Percentiles rank a stretch among this genome's conserved stretches.
Evolutionary conservation across 345 rosid species (phyloP).

Genomic region (Brassica napus): Da-Ae NC_063436.1:8670001-8670500

Average conservation of each 20-base stretch:
- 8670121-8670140: background rate
- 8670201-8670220: too few species aligned
- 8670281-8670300: too few species aligned
- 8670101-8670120: background rate
- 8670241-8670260: too few species aligned
- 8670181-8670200: background rate
- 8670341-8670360: too few species aligned
- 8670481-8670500: conserved; percentile 72
- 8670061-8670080: background rate
- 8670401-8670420: conserved; percentile 41
- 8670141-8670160: background rate
- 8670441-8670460: too few species aligned
- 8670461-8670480: conserved; percentile 61
- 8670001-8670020: background rate
- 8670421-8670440: background rate
- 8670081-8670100: background rate
- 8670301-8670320: too few species aligned
- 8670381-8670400: background rate
- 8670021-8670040: background rate
- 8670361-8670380: background rate
- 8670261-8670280: too few species aligned
- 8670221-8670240: too few species aligned
- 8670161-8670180: background rate
- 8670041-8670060: too few species aligned
- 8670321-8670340: too few species aligned